Base-by-base conservation (phyloP, 2,329 filamentous ascomycete species). In the Tolypocladium ovalisporum region DNA sequence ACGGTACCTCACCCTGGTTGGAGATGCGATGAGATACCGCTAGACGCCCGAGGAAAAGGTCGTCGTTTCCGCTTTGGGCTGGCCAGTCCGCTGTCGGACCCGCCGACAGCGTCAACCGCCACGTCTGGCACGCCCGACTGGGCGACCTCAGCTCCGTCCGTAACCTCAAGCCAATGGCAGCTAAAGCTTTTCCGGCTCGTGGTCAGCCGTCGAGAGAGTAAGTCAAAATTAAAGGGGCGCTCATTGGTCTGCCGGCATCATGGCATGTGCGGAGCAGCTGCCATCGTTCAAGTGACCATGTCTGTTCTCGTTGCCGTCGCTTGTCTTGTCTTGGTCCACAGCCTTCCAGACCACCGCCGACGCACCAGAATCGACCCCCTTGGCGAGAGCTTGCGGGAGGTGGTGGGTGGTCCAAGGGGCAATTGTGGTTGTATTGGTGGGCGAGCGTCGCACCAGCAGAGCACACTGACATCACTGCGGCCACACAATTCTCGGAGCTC, bases 381-480 rank as follows among this genome's bases (percentile, higher is more conserved):
- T 47, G 42, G 27, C 24, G 24, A 47, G 47, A 34, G 47, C 29
- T 51, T 29, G 2, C 10, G 19, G 29, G 47, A 51, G 29, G 29
- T 34, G 47, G 29, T 34, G 47, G 29, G 29, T 22, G 47, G 47
- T 29, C 35, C 52, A 40, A 40, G 52, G 52, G 52, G 52, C 24
- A 54, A 24, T 29, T 29, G 52, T 40, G 35, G 52, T 29, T 24
- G 52, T 29, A 54, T 54, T 53, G 52, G 52, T 24, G 52, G 36
- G 54, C 59, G 42, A 54, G 54, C 59, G 56, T 55, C 57, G 51
- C 44, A 56, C 57, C 49, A 58, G 34, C 40, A 52, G n/a, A 39
- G 59, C 51, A 55, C 54, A 57, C 57, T 60, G 59, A 60, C 59
- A 60, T 60, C 57, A 60, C 55, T 47, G 36, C 42, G 12, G 17